Evolutionary conservation across 768 basidiomycete genomes (phyloP).

Genomic region (Mycena rosella): DNA sequence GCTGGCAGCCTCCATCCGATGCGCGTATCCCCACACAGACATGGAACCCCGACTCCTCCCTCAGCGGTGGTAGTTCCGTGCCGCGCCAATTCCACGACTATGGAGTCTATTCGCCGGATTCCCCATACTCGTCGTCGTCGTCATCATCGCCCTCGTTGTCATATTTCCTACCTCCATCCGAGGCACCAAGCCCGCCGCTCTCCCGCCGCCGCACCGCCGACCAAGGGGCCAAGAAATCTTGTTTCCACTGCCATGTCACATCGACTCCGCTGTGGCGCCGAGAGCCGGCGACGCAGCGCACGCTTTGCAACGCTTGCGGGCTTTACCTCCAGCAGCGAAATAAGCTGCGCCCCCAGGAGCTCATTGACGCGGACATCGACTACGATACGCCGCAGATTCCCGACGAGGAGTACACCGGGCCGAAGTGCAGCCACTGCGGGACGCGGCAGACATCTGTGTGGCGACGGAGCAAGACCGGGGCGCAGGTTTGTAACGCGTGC

Average conservation of each 20-base stretch:
- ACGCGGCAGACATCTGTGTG: constrained; percentile 65
- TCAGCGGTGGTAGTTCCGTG: not conserved
- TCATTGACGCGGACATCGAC: constrained; percentile 25
- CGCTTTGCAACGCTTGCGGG: constrained; percentile 29
- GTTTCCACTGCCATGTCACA: constrained; percentile 27
- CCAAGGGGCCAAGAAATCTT: constrained; percentile 4
- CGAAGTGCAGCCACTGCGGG: constrained; percentile 63
- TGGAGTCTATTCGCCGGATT: not conserved
- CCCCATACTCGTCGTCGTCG: not conserved
- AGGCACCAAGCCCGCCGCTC: not conserved
- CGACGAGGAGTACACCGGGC: constrained; percentile 33
- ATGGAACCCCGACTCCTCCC: not conserved
- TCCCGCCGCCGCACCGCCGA: not conserved
- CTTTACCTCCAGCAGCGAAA: constrained; percentile 23
- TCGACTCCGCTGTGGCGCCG: constrained; percentile 26
- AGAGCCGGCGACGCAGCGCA: constrained; percentile 16
- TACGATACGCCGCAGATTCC: constrained; percentile 3
- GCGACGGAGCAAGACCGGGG: constrained; percentile 63
- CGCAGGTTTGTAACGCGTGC: constrained; percentile 65
- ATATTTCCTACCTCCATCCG: not conserved
- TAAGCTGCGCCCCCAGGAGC: constrained; percentile 12
- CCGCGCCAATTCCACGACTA: not conserved
- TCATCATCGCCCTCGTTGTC: not conserved
- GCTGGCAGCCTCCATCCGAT: too few species aligned
- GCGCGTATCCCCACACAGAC: too few species aligned